Conservation (phyloP, 257 asterid species). For the Cynanchum wilfordii region DNA sequence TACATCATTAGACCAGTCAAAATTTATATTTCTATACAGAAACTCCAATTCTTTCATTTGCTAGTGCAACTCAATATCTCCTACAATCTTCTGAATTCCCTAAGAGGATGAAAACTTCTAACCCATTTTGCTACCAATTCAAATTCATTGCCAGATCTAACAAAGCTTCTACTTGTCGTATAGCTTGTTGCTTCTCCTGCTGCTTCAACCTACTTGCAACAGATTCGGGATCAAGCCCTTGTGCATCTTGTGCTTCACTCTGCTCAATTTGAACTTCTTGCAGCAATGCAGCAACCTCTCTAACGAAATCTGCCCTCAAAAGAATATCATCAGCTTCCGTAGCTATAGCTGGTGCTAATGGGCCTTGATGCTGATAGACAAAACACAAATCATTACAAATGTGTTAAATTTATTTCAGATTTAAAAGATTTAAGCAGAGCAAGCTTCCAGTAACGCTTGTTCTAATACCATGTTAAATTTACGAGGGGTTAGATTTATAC, state of each 20-base stretch:
- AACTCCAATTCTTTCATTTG: background rate
- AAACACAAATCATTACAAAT: background rate
- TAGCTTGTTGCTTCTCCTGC: constrained; percentile 85
- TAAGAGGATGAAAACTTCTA: background rate
- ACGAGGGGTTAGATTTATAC: too few species aligned
- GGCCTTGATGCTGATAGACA: constrained; percentile 71
- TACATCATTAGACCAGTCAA: background rate
- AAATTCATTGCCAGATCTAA: constrained; percentile 73
- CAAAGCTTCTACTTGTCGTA: constrained; percentile 65
- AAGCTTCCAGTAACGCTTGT: too few species aligned
- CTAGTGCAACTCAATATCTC: background rate
- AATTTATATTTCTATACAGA: background rate
- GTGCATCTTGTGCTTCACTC: constrained; percentile 31
- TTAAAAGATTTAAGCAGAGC: too few species aligned
- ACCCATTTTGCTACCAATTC: constrained; percentile 44
- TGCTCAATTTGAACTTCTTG: constrained; percentile 62
- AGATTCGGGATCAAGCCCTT: constrained; percentile 68
- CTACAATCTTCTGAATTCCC: background rate
- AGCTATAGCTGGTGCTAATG: constrained; percentile 49
- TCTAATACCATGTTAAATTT: too few species aligned
- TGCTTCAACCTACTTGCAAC: constrained; percentile 71
- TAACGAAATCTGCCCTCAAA: constrained; percentile 75
- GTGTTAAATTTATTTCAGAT: too few species aligned
- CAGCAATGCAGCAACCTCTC: constrained; percentile 72
- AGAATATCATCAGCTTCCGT: constrained; percentile 64